A percentile compares a stretch with the other conserved stretches of the same genome.
phyloP scores from a whole-genome alignment of 768 basidiomycete genomes.

The Tulasnella sp. region DNA sequence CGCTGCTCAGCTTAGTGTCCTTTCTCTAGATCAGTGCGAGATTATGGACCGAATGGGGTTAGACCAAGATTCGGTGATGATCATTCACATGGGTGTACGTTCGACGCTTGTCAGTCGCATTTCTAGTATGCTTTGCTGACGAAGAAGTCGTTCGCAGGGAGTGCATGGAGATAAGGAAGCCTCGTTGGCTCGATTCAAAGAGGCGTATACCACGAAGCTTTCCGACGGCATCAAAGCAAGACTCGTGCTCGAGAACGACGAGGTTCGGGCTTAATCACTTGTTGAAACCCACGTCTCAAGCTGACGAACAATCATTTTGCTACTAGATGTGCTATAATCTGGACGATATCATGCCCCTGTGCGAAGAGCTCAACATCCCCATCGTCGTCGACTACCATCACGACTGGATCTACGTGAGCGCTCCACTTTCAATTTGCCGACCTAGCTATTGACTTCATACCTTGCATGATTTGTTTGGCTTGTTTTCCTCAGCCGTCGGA shows the following conservation, averaged over 20 bases:
- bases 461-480: neutral
- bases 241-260: slow-evolving; percentile 89
- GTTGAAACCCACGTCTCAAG: neutral
- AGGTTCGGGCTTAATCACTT: slow-evolving; percentile 36
- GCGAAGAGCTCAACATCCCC: slow-evolving; percentile 70
- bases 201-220: slow-evolving; percentile 49
- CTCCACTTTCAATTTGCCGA: slow-evolving; percentile 32
- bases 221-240: slow-evolving; percentile 54
- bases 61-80: slow-evolving; percentile 76
- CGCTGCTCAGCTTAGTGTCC: neutral
- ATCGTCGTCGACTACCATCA: slow-evolving; percentile 75
- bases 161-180: slow-evolving; percentile 69
- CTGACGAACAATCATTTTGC: neutral
- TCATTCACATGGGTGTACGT: slow-evolving; percentile 51
- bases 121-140: neutral
- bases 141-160: slow-evolving; percentile 39
- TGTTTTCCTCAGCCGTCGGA: slow-evolving; percentile 23
- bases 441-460: neutral
- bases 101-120: neutral
- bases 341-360: slow-evolving; percentile 77
- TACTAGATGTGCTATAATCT: slow-evolving; percentile 69
- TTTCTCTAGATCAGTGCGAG: slow-evolving; percentile 54
- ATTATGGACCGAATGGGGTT: slow-evolving; percentile 79
- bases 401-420: slow-evolving; percentile 41
- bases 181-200: slow-evolving; percentile 61